Evolutionary conservation across 345 rosid genomes (phyloP).

Genomic region (Brassica incana): DNA sequence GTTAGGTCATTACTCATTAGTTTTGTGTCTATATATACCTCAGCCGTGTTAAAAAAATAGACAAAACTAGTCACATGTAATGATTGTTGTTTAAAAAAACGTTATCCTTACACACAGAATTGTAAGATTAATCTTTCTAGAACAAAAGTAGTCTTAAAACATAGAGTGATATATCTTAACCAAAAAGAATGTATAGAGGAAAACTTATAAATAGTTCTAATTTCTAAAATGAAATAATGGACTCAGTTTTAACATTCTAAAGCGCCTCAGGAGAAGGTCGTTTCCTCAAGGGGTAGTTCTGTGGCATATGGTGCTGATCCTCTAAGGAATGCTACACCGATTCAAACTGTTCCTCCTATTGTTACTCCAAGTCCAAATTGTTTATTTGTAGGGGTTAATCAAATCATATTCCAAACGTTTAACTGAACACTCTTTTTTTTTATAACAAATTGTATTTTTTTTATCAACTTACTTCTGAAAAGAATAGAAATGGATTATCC

Average conservation of each 20-base stretch:
- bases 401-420: neutral
- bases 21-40: conserved; percentile 1
- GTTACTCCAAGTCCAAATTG: neutral
- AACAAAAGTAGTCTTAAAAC: no score
- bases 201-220: no score
- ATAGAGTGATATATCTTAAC: no score
- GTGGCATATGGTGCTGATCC: neutral
- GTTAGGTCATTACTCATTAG: conserved; percentile 1
- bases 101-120: no score
- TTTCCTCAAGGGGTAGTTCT: neutral
- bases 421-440: neutral
- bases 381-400: neutral
- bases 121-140: no score
- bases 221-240: no score
- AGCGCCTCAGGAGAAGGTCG: neutral
- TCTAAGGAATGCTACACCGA: neutral
- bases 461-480: neutral
- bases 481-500: neutral
- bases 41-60: no score
- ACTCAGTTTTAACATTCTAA: no score
- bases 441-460: neutral
- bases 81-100: no score
- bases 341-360: neutral
- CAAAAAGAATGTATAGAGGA: no score
- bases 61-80: no score